Evolutionary conservation across 1,139 yeast genomes (phyloP), one percentile per base, ranked within the genome.

Genomic region (Blastobotrys proliferans): DNA sequence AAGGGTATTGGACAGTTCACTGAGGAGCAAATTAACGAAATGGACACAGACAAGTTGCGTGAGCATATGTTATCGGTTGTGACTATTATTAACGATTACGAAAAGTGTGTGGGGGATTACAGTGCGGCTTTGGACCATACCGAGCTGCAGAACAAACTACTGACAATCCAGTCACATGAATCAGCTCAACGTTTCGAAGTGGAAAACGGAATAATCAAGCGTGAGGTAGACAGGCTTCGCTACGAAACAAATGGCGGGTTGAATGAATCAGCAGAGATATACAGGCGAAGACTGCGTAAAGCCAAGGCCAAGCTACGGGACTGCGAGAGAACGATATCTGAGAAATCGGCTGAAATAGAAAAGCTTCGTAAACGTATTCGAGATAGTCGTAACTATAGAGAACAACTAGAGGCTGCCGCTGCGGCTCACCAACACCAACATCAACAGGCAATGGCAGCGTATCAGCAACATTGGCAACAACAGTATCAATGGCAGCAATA

Each of bases 141-240:
- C 20, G 64, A 67, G 47, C 61, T 72, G 40, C 73, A 69, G 52
- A 67, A 64, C 50, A 60, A 67, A 52, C 57, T 71, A 28, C 52
- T 66, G 32, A 56, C 61, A 19, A 61, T 68, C 22, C 70, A 67
- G 48, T 54, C 63, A 32, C 61, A 63, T 39, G 73, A 69, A 45
- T 51, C 61, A 6, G 60, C 63, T 30, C 72, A 68, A 52, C 59
- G 79, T 28, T 63, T 63, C 42, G 73, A 70, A 48, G 78, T 74
- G 16, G 79, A 74, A 51, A 63, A 64, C 38, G 68, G 62, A 43
- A 54, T 74, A 19, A 64, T 67, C 35, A 69, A 72, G 52, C 68
- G 76, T 33, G 77, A 75, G 51, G 71, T 70, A 22, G 78, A 74
- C 49, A 62, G 74, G 40, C 60, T 75, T 36, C 66, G 69, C 40